Base-by-base conservation (phyloP, 345 rosid species). In the Angophora floribunda region DNA sequence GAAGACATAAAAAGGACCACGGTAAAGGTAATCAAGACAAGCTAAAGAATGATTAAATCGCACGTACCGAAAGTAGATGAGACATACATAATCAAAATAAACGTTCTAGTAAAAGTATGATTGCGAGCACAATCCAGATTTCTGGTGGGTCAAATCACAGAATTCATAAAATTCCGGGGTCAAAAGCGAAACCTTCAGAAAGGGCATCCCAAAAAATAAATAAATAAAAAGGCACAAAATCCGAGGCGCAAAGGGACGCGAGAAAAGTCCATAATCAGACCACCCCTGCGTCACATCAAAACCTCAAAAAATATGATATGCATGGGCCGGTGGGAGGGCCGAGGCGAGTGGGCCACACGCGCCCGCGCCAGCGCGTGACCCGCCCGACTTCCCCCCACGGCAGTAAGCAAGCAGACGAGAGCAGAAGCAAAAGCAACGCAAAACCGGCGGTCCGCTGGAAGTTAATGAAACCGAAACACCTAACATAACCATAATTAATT, bases 401-500 rank as follows among this genome's bases (percentile, higher is more conserved):
- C 61, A 16, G 7, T 28, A 3, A 50, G 51, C 51, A 50, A 12
- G 12, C 3, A n/a, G n/a, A n/a, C n/a, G 2, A 14, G 52, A 19
- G 61, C 61, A 55, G 4, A 7, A 17, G 17, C 15, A 47, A 52
- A 7, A 17, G 17, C 15, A 47, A 52, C 15, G 28, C 61, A 55
- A 55, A 16, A 85, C 44, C 61, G 63, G 55, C 87, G 36, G 41
- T 21, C 16, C 26, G 7, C 61, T 52, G 87, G 87, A 85, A 52
- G 61, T n/a, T 75, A 75, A 75, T 36, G 28, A 87, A 87, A 78
- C 53, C n/a, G 75, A 26, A 80, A 80, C 75, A 87, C 89, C 88
- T 49, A 78, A 84, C 89, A n/a, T 87, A 87, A 87, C 89, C 86
- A 87, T 51, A 87, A 75, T 78, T 44, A 87, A 57, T 47, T 45